Conservation (phyloP, 495 filamentous ascomycete genomes). For the Chaetomium cochliodes region DNA sequence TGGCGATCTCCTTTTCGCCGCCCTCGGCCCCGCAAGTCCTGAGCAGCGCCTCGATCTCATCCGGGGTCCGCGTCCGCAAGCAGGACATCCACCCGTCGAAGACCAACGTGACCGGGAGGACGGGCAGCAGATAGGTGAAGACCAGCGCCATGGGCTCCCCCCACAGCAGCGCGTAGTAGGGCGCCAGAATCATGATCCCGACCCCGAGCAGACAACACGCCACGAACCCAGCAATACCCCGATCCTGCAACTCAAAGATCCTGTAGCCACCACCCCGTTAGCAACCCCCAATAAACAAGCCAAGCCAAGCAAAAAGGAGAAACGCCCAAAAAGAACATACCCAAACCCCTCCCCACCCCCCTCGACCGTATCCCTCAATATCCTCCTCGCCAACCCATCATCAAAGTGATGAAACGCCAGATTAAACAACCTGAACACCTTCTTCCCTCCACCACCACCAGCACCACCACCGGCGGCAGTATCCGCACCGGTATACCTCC, state of each 20-base stretch:
- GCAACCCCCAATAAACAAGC: neutral
- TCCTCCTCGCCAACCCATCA: conserved; percentile 55
- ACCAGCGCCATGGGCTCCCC: conserved; percentile 56
- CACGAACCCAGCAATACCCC: conserved; percentile 52
- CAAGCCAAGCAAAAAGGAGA: too few species aligned
- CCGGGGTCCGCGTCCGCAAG: conserved; percentile 61
- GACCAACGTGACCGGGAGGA: conserved; percentile 62
- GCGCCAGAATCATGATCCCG: conserved; percentile 54
- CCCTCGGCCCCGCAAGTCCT: conserved; percentile 48
- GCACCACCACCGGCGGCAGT: too few species aligned
- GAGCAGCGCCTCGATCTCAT: conserved; percentile 60
- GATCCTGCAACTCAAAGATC: conserved; percentile 72
- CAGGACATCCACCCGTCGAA: conserved; percentile 67
- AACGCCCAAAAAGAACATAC: conserved; percentile 36
- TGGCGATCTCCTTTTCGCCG: conserved; percentile 35
- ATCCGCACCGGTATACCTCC: conserved; percentile 24
- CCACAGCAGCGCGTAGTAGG: conserved; percentile 57
- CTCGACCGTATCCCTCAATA: conserved; percentile 61
- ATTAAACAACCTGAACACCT: conserved; percentile 66
- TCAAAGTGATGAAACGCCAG: conserved; percentile 78
- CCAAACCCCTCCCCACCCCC: conserved; percentile 61
- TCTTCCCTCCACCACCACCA: conserved; percentile 35
- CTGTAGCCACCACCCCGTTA: conserved; percentile 29
- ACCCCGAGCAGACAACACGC: conserved; percentile 56
- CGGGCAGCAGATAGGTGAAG: conserved; percentile 62